phyloP scores from a whole-genome alignment of 106 monocot genomes.

The Narthecium ossifragum region DNA sequence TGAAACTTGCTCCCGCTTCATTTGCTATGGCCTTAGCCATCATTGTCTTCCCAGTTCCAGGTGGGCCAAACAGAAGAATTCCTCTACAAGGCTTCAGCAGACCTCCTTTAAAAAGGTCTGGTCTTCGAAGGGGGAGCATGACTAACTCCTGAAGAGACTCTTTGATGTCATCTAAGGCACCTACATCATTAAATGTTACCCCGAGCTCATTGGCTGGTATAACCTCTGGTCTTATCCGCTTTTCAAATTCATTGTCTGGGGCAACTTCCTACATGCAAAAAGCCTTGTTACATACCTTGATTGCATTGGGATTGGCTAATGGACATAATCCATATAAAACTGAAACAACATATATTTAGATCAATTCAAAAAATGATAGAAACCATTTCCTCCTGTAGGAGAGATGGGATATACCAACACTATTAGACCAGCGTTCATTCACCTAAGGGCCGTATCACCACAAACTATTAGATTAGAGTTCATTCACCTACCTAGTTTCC shows the following conservation, averaged over 20 bases:
- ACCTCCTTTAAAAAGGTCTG: constrained; percentile 15
- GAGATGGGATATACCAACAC: no score
- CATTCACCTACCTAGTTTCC: no score
- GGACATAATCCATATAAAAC: no score
- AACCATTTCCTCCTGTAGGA: no score
- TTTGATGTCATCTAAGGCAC: constrained; percentile 17
- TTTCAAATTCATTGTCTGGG: constrained; percentile 19
- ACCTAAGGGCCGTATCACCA: no score
- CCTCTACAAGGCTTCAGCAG: constrained; percentile 20
- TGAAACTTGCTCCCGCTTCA: constrained; percentile 20
- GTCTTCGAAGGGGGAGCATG: constrained; percentile 17
- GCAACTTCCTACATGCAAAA: constrained; percentile 18
- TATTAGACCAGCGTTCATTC: no score
- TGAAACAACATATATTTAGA: no score
- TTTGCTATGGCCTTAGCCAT: constrained; percentile 17
- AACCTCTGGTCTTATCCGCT: constrained; percentile 11
- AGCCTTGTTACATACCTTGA: no score
- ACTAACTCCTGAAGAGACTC: constrained; percentile 19
- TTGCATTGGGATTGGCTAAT: no score
- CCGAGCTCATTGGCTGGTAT: constrained; percentile 15
- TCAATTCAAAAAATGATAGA: no score
- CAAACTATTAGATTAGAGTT: no score
- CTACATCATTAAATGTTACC: constrained; percentile 19
- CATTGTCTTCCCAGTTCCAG: constrained; percentile 23
- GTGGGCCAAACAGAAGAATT: constrained; percentile 17